Evolutionary conservation across 2,329 filamentous ascomycete species (phyloP).

Genomic region (Polytolypa hystricis): DNA sequence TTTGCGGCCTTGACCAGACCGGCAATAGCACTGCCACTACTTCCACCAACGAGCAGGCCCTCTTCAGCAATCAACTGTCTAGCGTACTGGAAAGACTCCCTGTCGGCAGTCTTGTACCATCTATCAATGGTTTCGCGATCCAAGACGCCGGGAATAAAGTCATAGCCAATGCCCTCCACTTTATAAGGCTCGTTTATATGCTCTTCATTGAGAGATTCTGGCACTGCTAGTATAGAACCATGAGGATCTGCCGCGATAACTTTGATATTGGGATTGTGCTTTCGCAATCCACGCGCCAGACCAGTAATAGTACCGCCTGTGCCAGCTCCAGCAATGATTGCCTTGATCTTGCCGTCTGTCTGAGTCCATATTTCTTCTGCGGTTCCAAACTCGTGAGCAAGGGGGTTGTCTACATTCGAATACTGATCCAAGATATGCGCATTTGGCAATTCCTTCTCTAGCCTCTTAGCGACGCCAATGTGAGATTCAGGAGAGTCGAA

Average conservation of each 20-base stretch:
- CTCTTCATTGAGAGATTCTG: constrained; percentile 66
- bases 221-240: constrained; percentile 81
- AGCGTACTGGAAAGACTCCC: constrained; percentile 82
- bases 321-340: constrained; percentile 81
- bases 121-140: constrained; percentile 69
- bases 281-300: constrained; percentile 70
- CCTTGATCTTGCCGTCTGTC: constrained; percentile 69
- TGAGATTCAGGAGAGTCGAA: constrained; percentile 93
- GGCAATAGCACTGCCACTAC: constrained; percentile 82
- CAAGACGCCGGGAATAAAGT: constrained; percentile 92
- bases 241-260: constrained; percentile 87
- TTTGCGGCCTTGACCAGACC: constrained; percentile 66
- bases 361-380: constrained; percentile 95
- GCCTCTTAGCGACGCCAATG: constrained; percentile 80
- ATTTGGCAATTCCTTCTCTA: constrained; percentile 93
- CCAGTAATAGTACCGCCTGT: constrained; percentile 95
- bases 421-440: constrained; percentile 98
- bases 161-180: constrained; percentile 96
- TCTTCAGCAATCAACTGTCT: constrained; percentile 86
- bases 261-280: constrained; percentile 76
- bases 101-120: constrained; percentile 98
- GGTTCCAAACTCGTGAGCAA: constrained; percentile 87
- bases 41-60: constrained; percentile 84
- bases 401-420: constrained; percentile 78
- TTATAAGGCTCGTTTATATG: constrained; percentile 81